Evolutionary conservation across 805 yeast genomes (phyloP).

Genomic region (Nakazawaea anatomiae): DNA sequence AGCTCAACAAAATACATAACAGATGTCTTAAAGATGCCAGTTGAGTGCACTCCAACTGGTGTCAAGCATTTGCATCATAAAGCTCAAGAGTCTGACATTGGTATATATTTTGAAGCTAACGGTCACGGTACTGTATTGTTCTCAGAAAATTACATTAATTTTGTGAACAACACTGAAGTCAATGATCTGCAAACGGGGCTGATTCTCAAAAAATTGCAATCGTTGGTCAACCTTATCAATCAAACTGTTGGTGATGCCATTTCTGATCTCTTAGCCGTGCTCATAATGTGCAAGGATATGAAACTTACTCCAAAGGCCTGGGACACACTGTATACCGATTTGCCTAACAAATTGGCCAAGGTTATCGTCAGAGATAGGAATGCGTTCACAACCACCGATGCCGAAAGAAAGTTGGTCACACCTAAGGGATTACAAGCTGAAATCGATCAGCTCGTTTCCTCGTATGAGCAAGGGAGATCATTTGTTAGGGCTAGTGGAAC

Average conservation of each 20-base stretch:
- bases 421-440: constrained; percentile 74
- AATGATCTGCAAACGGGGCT: not conserved
- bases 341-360: constrained; percentile 81
- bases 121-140: constrained; percentile 98
- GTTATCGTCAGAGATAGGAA: constrained; percentile 80
- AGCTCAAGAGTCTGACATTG: constrained; percentile 78
- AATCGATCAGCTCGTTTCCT: constrained; percentile 60
- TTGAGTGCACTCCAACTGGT: constrained; percentile 88
- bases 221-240: constrained; percentile 71
- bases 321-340: constrained; percentile 72
- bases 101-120: constrained; percentile 95
- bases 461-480: constrained; percentile 62
- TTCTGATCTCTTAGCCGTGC: constrained; percentile 79
- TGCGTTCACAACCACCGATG: constrained; percentile 78
- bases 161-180: constrained; percentile 19
- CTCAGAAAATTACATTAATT: constrained; percentile 43
- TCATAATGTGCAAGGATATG: constrained; percentile 55
- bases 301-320: constrained; percentile 60
- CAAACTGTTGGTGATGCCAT: constrained; percentile 99
- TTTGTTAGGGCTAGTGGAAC: constrained; percentile 98
- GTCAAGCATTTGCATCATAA: constrained; percentile 96
- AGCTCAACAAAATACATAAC: constrained; percentile 71
- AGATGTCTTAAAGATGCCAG: constrained; percentile 62
- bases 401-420: constrained; percentile 73
- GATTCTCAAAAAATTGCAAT: constrained; percentile 33